Percentiles rank a stretch among this genome's conserved stretches.
Conservation (phyloP, 2,329 filamentous ascomycete genomes). For the Sarocladium strictum region DNA sequence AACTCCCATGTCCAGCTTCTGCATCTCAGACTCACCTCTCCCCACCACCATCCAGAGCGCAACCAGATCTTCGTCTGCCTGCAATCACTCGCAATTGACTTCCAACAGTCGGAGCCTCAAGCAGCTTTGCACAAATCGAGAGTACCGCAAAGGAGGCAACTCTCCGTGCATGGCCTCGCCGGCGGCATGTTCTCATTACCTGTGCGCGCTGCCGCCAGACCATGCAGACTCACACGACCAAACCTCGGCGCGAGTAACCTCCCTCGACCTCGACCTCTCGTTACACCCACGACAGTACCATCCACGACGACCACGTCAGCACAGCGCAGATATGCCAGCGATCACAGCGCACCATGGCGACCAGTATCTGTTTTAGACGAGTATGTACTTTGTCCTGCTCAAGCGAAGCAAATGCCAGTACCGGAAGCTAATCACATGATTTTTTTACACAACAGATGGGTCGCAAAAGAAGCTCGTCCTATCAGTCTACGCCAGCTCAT, state of each 20-base stretch:
- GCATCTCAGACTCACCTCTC: neutral
- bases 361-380: constrained; percentile 60
- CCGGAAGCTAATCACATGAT: neutral
- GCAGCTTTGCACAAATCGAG: no score
- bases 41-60: neutral
- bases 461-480: constrained; percentile 84
- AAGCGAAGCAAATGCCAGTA: neutral
- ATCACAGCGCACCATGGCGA: constrained; percentile 43
- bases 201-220: constrained; percentile 38
- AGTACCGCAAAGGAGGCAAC: no score
- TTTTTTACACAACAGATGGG: constrained; percentile 71
- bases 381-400: constrained; percentile 33
- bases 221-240: constrained; percentile 26
- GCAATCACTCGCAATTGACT: no score
- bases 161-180: constrained; percentile 27
- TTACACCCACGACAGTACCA: no score
- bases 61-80: neutral
- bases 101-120: no score
- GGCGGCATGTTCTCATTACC: constrained; percentile 38
- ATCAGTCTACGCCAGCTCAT: constrained; percentile 95
- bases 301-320: neutral
- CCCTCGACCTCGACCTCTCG: neutral
- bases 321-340: constrained; percentile 1
- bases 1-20: neutral
- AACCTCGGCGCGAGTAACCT: neutral